Conservation (phyloP, 306 rosid genomes). For the Cicer judaicum region DNA sequence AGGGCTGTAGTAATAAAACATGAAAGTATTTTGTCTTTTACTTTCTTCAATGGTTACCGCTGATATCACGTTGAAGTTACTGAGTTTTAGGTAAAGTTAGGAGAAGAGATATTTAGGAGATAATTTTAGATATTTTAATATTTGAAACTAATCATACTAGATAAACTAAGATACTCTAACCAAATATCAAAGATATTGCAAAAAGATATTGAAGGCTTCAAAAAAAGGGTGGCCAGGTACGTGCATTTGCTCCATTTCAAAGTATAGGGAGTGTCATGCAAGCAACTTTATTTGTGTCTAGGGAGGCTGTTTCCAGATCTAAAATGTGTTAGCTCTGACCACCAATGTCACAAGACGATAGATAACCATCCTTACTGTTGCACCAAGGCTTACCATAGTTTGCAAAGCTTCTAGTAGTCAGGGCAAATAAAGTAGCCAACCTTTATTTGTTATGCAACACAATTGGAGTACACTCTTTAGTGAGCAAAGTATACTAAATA, state of each 20-base stretch:
- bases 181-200: too few species aligned
- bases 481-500: conserved; percentile 23
- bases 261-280: conserved; percentile 26
- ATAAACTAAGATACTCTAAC: neutral
- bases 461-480: conserved; percentile 22
- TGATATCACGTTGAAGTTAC: too few species aligned
- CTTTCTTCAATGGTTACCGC: too few species aligned
- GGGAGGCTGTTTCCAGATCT: conserved; percentile 21
- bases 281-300: neutral
- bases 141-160: neutral
- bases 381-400: conserved; percentile 12
- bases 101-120: too few species aligned
- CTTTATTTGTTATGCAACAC: conserved; percentile 29
- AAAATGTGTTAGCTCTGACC: conserved; percentile 16
- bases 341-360: conserved; percentile 19
- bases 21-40: too few species aligned
- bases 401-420: conserved; percentile 28
- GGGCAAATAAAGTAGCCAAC: conserved; percentile 11
- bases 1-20: too few species aligned
- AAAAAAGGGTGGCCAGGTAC: conserved; percentile 17
- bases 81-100: too few species aligned
- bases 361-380: conserved; percentile 11
- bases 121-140: too few species aligned
- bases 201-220: neutral
- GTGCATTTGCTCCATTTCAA: conserved; percentile 4